A percentile compares a stretch with the other conserved stretches of the same genome.
These are phyloP conservation scores for Elaeis guineensis DNA, from an alignment of 176 grass and related monocot species.

Conservation along the genomic window DNA sequence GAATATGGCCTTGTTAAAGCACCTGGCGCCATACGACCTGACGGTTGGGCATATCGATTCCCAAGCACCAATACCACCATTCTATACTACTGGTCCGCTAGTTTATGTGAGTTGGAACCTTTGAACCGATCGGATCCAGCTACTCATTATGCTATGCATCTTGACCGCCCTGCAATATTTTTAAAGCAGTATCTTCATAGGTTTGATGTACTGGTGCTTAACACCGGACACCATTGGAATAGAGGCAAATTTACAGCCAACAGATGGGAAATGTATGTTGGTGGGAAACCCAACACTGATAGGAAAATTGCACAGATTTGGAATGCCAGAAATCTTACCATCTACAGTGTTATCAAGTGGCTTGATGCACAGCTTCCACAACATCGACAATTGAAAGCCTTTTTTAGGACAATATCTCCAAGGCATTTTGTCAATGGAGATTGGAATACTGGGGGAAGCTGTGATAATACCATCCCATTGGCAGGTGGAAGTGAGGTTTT, in stretches of 20 bases:
- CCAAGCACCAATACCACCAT: slow-evolving; percentile 72
- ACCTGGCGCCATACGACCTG: slow-evolving; percentile 69
- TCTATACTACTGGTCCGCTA: slow-evolving; percentile 97
- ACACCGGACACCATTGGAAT: slow-evolving; percentile 99
- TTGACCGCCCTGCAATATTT: slow-evolving; percentile 81
- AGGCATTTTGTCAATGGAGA: slow-evolving; percentile 95
- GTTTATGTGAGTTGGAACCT: slow-evolving; percentile 77
- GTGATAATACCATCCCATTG: slow-evolving; percentile 60
- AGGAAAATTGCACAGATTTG: slow-evolving; percentile 37
- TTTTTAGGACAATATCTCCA: slow-evolving; percentile 83
- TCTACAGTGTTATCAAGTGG: slow-evolving; percentile 70
- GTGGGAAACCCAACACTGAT: slow-evolving; percentile 43
- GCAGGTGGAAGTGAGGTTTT: slow-evolving; percentile 58
- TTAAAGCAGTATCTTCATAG: slow-evolving; percentile 55
- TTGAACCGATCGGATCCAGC: slow-evolving; percentile 36
- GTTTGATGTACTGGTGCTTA: slow-evolving; percentile 80
- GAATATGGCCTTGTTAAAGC: slow-evolving; percentile 78
- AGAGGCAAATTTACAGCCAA: slow-evolving; percentile 90
- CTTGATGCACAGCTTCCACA: slow-evolving; percentile 45
- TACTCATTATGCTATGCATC: slow-evolving; percentile 70
- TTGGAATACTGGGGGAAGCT: slow-evolving; percentile 97
- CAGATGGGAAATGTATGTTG: slow-evolving; percentile 67
- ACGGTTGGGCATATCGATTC: slow-evolving; percentile 90
- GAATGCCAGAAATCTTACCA: slow-evolving; percentile 64
- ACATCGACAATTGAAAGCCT: slow-evolving; percentile 52